Conservation (phyloP, 2,329 filamentous ascomycete genomes). For the Atkinsonella hypoxylon region DNA sequence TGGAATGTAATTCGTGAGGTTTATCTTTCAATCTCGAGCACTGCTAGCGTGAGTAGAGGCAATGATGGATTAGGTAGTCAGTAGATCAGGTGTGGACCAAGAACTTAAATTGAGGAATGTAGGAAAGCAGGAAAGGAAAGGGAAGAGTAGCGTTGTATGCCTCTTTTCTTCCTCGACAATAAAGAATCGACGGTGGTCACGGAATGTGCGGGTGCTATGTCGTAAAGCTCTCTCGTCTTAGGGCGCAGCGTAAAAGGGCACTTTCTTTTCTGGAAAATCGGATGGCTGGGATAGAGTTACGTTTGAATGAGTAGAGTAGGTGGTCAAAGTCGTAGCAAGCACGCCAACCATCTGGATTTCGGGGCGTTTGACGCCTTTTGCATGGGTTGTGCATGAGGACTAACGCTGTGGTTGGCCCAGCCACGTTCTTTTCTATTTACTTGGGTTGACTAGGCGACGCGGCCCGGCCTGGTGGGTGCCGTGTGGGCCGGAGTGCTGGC, state of each 20-base stretch:
- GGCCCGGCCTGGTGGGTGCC: background rate
- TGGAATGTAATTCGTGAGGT: constrained; percentile 4
- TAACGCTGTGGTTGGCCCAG: constrained; percentile 17
- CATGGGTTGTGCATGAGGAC: background rate
- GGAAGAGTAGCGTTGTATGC: background rate
- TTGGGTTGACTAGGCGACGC: constrained; percentile 17
- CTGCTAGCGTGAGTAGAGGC: constrained; percentile 1
- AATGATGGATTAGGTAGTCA: background rate
- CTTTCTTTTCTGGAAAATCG: background rate
- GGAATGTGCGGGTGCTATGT: background rate
- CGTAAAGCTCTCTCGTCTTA: background rate
- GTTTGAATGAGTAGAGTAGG: background rate
- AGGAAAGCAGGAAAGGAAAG: background rate
- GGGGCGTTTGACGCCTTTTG: background rate
- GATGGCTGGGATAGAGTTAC: background rate
- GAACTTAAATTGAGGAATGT: constrained; percentile 4
- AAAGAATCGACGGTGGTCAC: constrained; percentile 1
- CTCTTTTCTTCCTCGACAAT: background rate
- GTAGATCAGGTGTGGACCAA: constrained; percentile 1
- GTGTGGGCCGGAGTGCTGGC: background rate
- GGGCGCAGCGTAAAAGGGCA: background rate
- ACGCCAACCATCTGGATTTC: constrained; percentile 9
- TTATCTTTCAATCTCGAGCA: constrained; percentile 1
- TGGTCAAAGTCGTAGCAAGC: too few species aligned
- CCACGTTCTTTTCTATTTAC: constrained; percentile 21